A percentile compares a stretch with the other conserved stretches of the same genome.
Conservation (phyloP, 441 rosid genomes). For the Manihot esculenta region DNA sequence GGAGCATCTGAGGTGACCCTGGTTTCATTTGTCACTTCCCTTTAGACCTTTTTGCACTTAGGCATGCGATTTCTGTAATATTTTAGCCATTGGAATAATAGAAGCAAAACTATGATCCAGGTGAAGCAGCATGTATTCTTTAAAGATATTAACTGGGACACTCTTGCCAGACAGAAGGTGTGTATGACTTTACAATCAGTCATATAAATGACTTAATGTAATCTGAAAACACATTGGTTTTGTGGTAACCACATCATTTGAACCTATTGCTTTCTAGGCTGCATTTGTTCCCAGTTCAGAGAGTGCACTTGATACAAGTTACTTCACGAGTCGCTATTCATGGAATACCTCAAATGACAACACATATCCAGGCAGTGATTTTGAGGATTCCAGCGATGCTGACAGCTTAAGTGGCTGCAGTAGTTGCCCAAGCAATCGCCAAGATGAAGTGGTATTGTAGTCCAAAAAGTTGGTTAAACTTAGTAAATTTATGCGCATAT, state of each 20-base stretch:
- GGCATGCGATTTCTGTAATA: slow-evolving; percentile 4
- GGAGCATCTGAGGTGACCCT: slow-evolving; percentile 88
- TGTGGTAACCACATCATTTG: slow-evolving; percentile 13
- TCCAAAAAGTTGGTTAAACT: slow-evolving; percentile 1
- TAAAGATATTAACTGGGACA: slow-evolving; percentile 95
- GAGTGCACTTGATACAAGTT: slow-evolving; percentile 93
- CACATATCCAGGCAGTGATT: slow-evolving; percentile 66
- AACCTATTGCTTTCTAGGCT: slow-evolving; percentile 51
- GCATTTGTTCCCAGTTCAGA: slow-evolving; percentile 95
- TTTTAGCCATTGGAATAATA: slow-evolving; percentile 18
- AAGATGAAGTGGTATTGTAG: slow-evolving; percentile 76
- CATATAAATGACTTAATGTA: not conserved
- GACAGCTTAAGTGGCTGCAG: slow-evolving; percentile 91
- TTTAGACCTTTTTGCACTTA: slow-evolving; percentile 18
- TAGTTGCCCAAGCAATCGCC: slow-evolving; percentile 70
- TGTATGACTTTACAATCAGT: slow-evolving; percentile 10
- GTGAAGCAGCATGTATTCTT: slow-evolving; percentile 92
- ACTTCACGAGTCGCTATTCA: slow-evolving; percentile 93
- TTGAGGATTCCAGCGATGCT: slow-evolving; percentile 80
- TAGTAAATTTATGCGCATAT: not conserved
- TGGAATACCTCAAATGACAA: slow-evolving; percentile 80
- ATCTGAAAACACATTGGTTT: not conserved
- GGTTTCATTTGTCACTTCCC: slow-evolving; percentile 20
- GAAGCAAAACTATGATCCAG: slow-evolving; percentile 39
- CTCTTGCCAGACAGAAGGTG: slow-evolving; percentile 99